Conservation (phyloP, 345 rosid species). For the Dipteronia sinensis region DNA sequence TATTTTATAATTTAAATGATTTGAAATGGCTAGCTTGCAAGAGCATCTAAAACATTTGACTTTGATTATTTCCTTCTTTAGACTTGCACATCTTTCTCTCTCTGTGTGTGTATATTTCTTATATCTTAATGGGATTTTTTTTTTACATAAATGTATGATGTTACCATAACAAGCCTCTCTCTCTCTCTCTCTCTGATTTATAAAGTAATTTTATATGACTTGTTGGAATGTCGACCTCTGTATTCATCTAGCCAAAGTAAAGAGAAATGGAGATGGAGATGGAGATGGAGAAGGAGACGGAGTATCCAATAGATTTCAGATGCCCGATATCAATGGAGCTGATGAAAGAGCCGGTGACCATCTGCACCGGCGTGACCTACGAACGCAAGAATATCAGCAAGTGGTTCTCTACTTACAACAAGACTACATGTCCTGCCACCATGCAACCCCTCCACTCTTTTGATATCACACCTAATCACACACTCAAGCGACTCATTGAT, state of each 20-base stretch:
- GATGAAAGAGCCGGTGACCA: slow-evolving; percentile 59
- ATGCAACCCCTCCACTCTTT: slow-evolving; percentile 32
- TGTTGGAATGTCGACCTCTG: background rate
- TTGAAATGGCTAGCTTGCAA: background rate
- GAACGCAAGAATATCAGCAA: slow-evolving; percentile 52
- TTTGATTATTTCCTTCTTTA: slow-evolving; percentile 24
- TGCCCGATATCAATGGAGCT: slow-evolving; percentile 50
- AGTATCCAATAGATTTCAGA: slow-evolving; percentile 37
- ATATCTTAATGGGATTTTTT: no score
- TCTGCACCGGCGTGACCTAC: slow-evolving; percentile 52
- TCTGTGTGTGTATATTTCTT: no score
- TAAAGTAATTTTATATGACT: background rate
- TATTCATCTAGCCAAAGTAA: background rate
- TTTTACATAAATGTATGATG: no score
- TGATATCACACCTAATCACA: slow-evolving; percentile 36
- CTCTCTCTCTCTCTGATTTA: background rate
- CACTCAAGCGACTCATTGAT: slow-evolving; percentile 37
- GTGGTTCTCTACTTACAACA: slow-evolving; percentile 53
- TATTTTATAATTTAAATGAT: no score
- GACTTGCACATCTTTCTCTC: background rate
- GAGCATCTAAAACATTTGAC: slow-evolving; percentile 21
- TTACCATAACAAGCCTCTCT: background rate
- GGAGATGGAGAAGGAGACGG: background rate
- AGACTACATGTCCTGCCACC: slow-evolving; percentile 45
- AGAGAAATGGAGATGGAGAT: background rate